A percentile compares a stretch with the other conserved stretches of the same genome.
These are phyloP conservation scores for Astrothelium macrocarpum DNA, from an alignment of 495 filamentous ascomycete genomes.

Conservation along the genomic window DNA sequence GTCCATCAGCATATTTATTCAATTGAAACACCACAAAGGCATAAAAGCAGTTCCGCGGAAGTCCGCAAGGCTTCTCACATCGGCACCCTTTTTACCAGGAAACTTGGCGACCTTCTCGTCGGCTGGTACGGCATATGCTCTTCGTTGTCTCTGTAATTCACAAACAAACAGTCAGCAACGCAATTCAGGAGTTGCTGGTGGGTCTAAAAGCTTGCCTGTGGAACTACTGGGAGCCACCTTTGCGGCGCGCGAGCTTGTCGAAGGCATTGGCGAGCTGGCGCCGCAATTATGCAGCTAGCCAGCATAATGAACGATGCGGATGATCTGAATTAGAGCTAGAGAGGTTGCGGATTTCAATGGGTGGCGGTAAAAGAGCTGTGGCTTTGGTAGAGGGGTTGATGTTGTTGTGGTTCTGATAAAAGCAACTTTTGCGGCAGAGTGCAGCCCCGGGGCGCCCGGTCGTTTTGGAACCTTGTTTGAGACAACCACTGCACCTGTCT, in stretches of 20 bases:
- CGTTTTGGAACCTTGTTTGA: background rate
- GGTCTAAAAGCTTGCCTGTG: slow-evolving; percentile 39
- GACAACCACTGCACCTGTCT: background rate
- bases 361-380: background rate
- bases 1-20: slow-evolving; percentile 3
- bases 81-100: slow-evolving; percentile 73
- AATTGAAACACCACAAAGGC: slow-evolving; percentile 28
- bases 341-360: background rate
- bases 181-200: background rate
- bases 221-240: slow-evolving; percentile 39
- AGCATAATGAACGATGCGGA: slow-evolving; percentile 41
- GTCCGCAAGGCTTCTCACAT: slow-evolving; percentile 49
- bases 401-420: background rate
- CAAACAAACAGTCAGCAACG: background rate
- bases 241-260: slow-evolving; percentile 41
- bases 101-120: slow-evolving; percentile 83
- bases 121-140: slow-evolving; percentile 42
- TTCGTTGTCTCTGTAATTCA: slow-evolving; percentile 20
- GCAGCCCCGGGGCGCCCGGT: too few species aligned
- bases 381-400: background rate
- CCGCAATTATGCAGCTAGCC: slow-evolving; percentile 47
- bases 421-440: slow-evolving; percentile 8
- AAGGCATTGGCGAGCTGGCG: slow-evolving; percentile 47
- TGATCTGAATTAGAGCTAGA: background rate
- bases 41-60: slow-evolving; percentile 11